Base-by-base conservation (phyloP, 768 basidiomycete species). In the Cystofilobasidium macerans region DNA sequence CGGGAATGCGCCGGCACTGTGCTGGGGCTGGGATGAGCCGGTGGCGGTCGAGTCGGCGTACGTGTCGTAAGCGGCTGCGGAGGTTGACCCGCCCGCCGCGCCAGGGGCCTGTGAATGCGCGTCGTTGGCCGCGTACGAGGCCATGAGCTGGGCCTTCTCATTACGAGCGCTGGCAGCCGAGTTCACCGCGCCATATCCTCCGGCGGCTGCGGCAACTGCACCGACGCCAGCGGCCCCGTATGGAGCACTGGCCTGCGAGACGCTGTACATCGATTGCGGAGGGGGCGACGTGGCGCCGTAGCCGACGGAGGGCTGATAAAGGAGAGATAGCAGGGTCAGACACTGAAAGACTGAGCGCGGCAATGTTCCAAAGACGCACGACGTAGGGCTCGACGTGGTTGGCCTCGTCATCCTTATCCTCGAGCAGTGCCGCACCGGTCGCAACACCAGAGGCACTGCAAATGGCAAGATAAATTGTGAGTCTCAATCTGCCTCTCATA, bases 351-450 rank as follows among this genome's bases (percentile, higher is more conserved):
- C 7, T 3, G 42, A 18, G 42, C 42, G 42, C n/a, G n/a, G n/a
- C n/a, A n/a, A n/a, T n/a, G n/a, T n/a, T n/a, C n/a, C n/a, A n/a
- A n/a, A 51, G 18, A 51, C 48, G n/a, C 48, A 51, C 48, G 48
- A 51, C 48, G 24, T 51, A 51, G 28, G 48, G 48, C 24, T 51
- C 48, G 48, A 51, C 48, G 48, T 51, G 48, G 20, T 51, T 24
- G 24, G 48, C 28, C 14, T 13, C 16, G 24, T 51, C 48, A 24
- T 51, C 48, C 48, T 51, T 51, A 24, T 51, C 48, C 48, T 51
- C 48, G 3, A 51, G 48, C 11, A 51, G 28, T 26, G 42, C 42
- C 42, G 48, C 48, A 5, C 48, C 48, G 7, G 48, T 30, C 3
- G n/a, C 28, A 24, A 30, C 48, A 24, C 48, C 48, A 24, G 48